These are phyloP conservation scores for Trichocomaceae sp. DNA, from an alignment of 2,329 filamentous ascomycete species.

Conservation along the genomic window DNA sequence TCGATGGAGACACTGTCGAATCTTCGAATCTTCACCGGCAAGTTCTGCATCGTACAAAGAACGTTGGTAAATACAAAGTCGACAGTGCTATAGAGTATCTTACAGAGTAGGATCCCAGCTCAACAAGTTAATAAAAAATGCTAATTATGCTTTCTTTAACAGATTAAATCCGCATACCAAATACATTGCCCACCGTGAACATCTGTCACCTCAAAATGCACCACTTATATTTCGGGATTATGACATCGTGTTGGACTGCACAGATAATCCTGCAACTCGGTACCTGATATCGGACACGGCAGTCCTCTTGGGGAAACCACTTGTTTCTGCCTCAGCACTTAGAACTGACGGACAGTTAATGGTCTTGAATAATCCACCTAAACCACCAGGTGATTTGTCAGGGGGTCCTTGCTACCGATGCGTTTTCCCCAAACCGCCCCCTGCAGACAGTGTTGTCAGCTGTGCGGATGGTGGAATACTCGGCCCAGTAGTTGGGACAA, in stretches of 20 bases:
- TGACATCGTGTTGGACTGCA: conserved; percentile 87
- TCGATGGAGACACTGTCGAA: conserved; percentile 85
- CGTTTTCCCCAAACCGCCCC: conserved; percentile 81
- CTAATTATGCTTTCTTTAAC: background rate
- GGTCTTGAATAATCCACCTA: conserved; percentile 73
- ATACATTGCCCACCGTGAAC: conserved; percentile 57
- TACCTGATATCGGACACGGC: conserved; percentile 91
- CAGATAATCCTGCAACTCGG: conserved; percentile 82
- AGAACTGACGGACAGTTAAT: conserved; percentile 86
- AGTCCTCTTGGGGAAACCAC: conserved; percentile 67
- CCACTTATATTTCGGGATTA: conserved; percentile 61
- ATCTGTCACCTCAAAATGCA: conserved; percentile 64
- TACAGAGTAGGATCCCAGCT: conserved; percentile 41
- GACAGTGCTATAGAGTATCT: conserved; percentile 63
- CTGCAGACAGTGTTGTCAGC: conserved; percentile 70
- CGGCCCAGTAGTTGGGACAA: conserved; percentile 83
- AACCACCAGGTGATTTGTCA: conserved; percentile 47
- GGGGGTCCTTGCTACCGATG: conserved; percentile 90
- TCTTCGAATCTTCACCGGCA: conserved; percentile 88
- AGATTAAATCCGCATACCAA: conserved; percentile 67
- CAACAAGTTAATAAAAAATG: conserved; percentile 7
- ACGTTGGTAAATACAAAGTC: conserved; percentile 71
- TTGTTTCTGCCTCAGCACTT: conserved; percentile 85
- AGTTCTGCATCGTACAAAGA: conserved; percentile 66
- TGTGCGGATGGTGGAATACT: conserved; percentile 92